Percentiles rank a stretch among this genome's conserved stretches.
These are phyloP conservation scores for Trichophyton rubrum DNA, from an alignment of 2,329 filamentous ascomycete species.

Conservation along the genomic window DNA sequence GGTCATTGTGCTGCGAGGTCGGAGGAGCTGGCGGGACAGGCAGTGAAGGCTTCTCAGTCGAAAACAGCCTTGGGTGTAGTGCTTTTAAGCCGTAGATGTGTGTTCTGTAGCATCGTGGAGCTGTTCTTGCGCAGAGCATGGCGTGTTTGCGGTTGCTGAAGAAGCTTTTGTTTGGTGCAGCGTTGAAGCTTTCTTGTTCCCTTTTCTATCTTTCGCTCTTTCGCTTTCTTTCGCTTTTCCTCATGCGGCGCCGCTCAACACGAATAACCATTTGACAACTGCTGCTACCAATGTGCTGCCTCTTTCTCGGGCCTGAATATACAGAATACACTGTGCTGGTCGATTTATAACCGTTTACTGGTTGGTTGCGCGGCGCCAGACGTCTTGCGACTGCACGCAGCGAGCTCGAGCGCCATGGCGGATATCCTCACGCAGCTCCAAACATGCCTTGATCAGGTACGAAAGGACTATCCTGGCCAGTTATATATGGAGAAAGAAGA, in stretches of 20 bases:
- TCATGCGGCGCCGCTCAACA: background rate
- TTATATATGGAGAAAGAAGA: background rate
- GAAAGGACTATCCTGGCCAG: background rate
- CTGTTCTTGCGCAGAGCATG: background rate
- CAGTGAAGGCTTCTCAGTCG: conserved; percentile 3
- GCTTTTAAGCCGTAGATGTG: background rate
- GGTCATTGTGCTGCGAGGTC: conserved; percentile 25
- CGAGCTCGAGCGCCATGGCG: conserved; percentile 23
- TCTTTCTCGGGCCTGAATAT: background rate
- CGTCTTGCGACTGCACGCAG: background rate
- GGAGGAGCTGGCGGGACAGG: conserved; percentile 24
- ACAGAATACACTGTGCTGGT: background rate
- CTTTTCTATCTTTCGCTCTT: background rate
- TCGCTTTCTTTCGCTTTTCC: background rate
- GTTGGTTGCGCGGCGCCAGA: background rate
- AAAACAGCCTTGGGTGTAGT: background rate
- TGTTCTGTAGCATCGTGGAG: background rate
- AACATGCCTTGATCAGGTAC: conserved; percentile 39
- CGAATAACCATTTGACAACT: background rate
- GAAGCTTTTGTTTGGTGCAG: background rate
- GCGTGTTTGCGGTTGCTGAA: background rate
- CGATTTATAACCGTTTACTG: background rate
- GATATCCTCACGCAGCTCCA: conserved; percentile 40
- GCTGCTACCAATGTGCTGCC: background rate
- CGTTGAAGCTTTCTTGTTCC: background rate